Evolutionary conservation across 2,329 filamentous ascomycete genomes (phyloP), one percentile per base, ranked within the genome.

Genomic region (Beauveria australis): DNA sequence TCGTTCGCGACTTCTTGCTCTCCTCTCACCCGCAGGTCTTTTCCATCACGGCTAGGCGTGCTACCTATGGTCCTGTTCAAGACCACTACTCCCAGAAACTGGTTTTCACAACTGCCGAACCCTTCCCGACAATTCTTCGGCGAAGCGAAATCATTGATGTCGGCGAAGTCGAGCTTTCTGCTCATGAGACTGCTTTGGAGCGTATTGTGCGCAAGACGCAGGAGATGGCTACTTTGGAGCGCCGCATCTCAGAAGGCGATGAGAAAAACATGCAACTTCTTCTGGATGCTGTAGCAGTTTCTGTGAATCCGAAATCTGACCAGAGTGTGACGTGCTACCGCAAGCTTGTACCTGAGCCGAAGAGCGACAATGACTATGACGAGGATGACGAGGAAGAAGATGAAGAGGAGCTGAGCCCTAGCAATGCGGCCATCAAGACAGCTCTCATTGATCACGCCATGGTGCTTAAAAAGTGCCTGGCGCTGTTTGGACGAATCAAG

Each of bases 111-210:
- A 93, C 92, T 0, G 87, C 87, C 0, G 92, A 97, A 67, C 75
- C 87, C 0, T 97, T 97, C 76, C 94, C 93, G 1, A 97, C 92
- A 1, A 95, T 97, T 53, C 77, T 97, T 28, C 85, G 91, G 37
- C 85, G 92, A 60, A 96, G 91, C 67, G 92, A 97, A 74, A 89
- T 97, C 63, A 76, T 95, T 16, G 78, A 84, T 7, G 79, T 83
- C 1, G 82, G 87, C 19, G 86, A 88, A 53, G 73, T 91, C 19
- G 80, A 80, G 12, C 78, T 97, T 28, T 83, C 82, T 37, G 86
- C 92, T 7, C 79, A 94, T 62, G 89, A 97, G 73, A 92, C 91
- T n/a, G 93, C 89, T 0, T 79, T 97, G 63, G 93, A 97, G 72
- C 87, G 93, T 18, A 93, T 94, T 37, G 88, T 91, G 67, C 86